These are phyloP conservation scores for Nemania serpens DNA, from an alignment of 2,329 filamentous ascomycete species.

Conservation along the genomic window DNA sequence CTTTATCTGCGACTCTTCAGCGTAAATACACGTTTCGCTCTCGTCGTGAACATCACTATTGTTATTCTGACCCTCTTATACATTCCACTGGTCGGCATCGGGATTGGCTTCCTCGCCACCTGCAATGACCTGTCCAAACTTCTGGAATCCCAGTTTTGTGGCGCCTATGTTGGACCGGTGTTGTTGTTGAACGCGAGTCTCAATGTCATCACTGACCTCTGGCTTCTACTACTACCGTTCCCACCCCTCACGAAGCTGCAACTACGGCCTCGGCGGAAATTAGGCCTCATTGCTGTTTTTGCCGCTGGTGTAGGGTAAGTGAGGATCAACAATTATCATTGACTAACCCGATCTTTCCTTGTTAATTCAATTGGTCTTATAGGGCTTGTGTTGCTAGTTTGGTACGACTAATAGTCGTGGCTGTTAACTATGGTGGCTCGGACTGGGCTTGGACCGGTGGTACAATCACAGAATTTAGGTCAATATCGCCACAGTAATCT, in stretches of 20 bases:
- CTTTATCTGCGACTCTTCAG: neutral
- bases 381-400: neutral
- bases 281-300: neutral
- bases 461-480: too few relatives aligned
- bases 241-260: neutral
- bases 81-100: neutral
- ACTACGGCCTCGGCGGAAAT: neutral
- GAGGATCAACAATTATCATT: too few relatives aligned
- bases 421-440: too few relatives aligned
- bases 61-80: neutral
- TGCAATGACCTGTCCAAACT: neutral
- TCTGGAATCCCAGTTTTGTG: neutral
- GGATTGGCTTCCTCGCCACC: neutral
- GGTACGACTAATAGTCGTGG: neutral
- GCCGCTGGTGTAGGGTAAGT: neutral
- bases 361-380: too few relatives aligned
- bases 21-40: neutral
- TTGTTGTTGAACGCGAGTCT: neutral
- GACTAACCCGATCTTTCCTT: too few relatives aligned
- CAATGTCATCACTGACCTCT: neutral
- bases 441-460: too few relatives aligned
- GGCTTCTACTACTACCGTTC: neutral
- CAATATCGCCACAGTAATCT: neutral
- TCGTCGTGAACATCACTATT: neutral
- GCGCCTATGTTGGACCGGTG: neutral